A percentile compares a stretch with the other conserved stretches of the same genome.
Evolutionary conservation across 768 basidiomycete genomes (phyloP).

Genomic region (Lactarius trivialis): DNA sequence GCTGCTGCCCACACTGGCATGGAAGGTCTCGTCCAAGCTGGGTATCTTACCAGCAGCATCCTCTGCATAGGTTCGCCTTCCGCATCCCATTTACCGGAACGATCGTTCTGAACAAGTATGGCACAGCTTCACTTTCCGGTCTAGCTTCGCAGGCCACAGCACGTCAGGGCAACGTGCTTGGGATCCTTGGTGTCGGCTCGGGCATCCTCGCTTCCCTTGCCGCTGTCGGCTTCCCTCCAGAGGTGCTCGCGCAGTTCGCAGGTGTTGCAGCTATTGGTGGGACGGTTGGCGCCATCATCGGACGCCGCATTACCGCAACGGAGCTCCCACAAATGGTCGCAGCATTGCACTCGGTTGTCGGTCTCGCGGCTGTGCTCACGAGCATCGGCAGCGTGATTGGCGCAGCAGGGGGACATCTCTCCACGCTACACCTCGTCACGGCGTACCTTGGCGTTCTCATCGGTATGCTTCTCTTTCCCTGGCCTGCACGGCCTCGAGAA

Average conservation of each 20-base stretch:
- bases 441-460: slow-evolving; percentile 85
- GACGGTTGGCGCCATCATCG: slow-evolving; percentile 61
- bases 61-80: slow-evolving; percentile 63
- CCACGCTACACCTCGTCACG: slow-evolving; percentile 70
- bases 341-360: slow-evolving; percentile 82
- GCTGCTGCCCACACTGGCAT: slow-evolving; percentile 78
- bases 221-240: slow-evolving; percentile 76
- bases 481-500: background rate
- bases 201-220: slow-evolving; percentile 75
- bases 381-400: slow-evolving; percentile 76
- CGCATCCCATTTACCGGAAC: background rate
- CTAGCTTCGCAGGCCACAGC: slow-evolving; percentile 76
- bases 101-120: background rate
- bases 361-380: slow-evolving; percentile 83
- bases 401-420: slow-evolving; percentile 53
- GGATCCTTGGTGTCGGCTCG: slow-evolving; percentile 76
- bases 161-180: slow-evolving; percentile 83
- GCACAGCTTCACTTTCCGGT: slow-evolving; percentile 67
- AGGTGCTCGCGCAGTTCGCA: slow-evolving; percentile 71
- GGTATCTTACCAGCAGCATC: slow-evolving; percentile 79
- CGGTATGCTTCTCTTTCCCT: slow-evolving; percentile 37
- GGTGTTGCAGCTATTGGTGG: slow-evolving; percentile 72
- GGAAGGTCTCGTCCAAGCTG: slow-evolving; percentile 82
- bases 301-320: slow-evolving; percentile 78
- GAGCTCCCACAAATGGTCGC: slow-evolving; percentile 82